These are phyloP conservation scores for Arachis stenosperma DNA, from an alignment of 306 rosid species.

Conservation along the genomic window DNA sequence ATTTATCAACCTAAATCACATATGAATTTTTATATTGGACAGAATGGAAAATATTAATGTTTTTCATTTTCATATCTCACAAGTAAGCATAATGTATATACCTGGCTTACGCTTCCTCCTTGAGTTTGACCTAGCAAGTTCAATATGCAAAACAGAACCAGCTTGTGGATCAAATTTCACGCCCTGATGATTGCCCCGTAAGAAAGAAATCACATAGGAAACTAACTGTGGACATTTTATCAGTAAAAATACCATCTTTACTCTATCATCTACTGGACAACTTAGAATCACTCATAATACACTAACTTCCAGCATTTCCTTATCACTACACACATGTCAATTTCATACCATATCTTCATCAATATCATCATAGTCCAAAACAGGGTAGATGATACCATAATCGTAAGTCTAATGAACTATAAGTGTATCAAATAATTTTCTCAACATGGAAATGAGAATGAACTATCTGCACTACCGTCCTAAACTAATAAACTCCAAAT, in stretches of 20 bases:
- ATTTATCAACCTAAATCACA: constrained; percentile 16
- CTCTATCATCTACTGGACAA: constrained; percentile 7
- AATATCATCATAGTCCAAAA: constrained; percentile 4
- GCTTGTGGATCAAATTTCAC: constrained; percentile 95
- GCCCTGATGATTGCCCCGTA: constrained; percentile 59
- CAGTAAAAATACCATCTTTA: neutral
- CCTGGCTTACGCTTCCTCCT: constrained; percentile 95
- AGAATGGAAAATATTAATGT: constrained; percentile 18
- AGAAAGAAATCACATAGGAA: constrained; percentile 38
- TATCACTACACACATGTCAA: neutral
- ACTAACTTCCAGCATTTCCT: constrained; percentile 22
- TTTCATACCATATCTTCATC: constrained; percentile 1
- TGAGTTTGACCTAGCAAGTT: constrained; percentile 93
- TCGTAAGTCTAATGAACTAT: constrained; percentile 10
- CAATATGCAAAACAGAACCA: constrained; percentile 82
- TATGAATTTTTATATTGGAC: neutral
- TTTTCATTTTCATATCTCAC: neutral
- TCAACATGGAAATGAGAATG: neutral
- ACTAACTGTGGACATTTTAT: constrained; percentile 22
- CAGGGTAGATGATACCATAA: neutral
- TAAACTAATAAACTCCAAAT: constrained; percentile 8
- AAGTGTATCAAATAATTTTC: neutral
- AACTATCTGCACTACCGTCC: constrained; percentile 9
- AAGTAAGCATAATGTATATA: constrained; percentile 25
- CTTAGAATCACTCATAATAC: constrained; percentile 9